Evolutionary conservation across 179 eudicot genomes (phyloP).

Genomic region (Spergularia azorica): DNA sequence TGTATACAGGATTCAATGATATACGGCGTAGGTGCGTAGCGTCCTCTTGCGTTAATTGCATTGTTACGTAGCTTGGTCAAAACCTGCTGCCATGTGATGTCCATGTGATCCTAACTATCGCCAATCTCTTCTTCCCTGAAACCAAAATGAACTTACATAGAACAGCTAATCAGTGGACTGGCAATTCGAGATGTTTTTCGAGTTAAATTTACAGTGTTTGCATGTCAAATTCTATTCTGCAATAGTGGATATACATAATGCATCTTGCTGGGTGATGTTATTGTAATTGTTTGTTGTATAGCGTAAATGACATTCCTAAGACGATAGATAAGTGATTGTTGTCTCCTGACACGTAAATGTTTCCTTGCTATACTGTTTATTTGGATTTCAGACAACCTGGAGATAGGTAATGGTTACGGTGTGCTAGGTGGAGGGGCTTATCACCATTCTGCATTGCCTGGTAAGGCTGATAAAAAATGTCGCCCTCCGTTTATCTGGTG

Average conservation of each 20-base stretch:
- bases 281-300: background rate
- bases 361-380: slow-evolving; percentile 4
- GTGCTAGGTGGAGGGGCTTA: slow-evolving; percentile 99
- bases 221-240: background rate
- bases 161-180: background rate
- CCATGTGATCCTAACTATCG: background rate
- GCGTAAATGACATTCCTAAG: background rate
- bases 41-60: background rate
- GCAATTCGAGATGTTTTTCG: background rate
- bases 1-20: background rate
- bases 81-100: background rate
- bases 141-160: background rate
- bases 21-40: background rate
- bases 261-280: background rate
- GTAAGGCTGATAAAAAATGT: slow-evolving; percentile 34
- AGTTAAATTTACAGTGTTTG: too few species aligned
- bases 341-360: background rate
- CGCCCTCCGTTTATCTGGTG: background rate
- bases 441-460: slow-evolving; percentile 43
- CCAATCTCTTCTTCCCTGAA: background rate
- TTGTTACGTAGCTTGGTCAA: background rate
- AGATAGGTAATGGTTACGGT: slow-evolving; percentile 98
- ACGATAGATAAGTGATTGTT: too few species aligned
- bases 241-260: background rate
- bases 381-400: slow-evolving; percentile 64